Conservation (phyloP, 176 grass and related monocot genomes). For the Oryza officinalis region DNA sequence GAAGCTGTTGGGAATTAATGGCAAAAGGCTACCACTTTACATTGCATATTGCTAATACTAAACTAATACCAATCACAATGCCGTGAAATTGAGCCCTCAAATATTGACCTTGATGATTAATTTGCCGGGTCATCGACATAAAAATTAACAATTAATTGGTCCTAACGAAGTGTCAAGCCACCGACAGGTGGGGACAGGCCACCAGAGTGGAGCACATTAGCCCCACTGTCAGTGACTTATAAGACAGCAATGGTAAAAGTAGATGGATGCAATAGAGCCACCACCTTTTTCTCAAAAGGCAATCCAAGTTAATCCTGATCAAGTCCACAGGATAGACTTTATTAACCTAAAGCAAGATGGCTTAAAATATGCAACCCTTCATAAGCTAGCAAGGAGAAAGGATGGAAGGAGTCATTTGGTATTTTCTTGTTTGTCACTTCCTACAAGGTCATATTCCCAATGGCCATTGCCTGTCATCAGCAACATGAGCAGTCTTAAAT, state of each 20-base stretch:
- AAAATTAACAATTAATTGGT: neutral
- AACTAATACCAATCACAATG: constrained; percentile 30
- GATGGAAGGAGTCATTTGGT: constrained; percentile 47
- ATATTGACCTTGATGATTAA: constrained; percentile 55
- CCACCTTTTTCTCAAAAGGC: constrained; percentile 52
- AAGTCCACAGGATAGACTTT: constrained; percentile 68
- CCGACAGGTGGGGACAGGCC: neutral
- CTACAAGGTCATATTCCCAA: constrained; percentile 47
- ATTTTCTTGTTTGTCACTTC: constrained; percentile 57
- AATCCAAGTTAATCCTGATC: constrained; percentile 49
- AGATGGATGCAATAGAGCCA: constrained; percentile 23
- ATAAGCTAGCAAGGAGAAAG: constrained; percentile 61
- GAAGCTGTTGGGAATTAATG: constrained; percentile 67
- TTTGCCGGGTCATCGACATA: constrained; percentile 25
- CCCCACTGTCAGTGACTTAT: constrained; percentile 2
- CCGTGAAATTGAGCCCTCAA: constrained; percentile 43
- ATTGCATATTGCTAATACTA: constrained; percentile 25
- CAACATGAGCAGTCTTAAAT: constrained; percentile 50
- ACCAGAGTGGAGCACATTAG: neutral
- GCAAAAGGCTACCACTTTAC: constrained; percentile 54
- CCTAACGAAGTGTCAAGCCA: neutral
- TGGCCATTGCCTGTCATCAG: constrained; percentile 51
- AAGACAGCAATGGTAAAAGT: neutral
- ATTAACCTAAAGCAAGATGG: constrained; percentile 72
- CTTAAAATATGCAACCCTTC: constrained; percentile 47